Conservation (phyloP, 2,329 filamentous ascomycete genomes). For the Cadophora sp. region DNA sequence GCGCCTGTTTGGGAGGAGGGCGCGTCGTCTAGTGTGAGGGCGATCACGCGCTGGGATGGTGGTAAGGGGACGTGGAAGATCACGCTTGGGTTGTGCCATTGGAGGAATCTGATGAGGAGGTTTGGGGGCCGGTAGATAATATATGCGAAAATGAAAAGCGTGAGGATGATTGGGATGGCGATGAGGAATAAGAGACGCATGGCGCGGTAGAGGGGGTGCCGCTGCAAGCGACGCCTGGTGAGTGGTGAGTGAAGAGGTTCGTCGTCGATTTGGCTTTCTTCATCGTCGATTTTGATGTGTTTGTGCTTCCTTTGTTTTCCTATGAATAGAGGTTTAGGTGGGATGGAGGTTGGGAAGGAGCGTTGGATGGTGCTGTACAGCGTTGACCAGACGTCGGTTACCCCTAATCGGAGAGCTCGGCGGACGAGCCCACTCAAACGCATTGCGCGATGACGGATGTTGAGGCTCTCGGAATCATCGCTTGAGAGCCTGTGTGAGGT, state of each 20-base stretch:
- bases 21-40: conserved; percentile 86
- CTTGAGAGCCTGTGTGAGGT: not conserved
- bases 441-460: conserved; percentile 20
- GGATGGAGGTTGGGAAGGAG: conserved; percentile 1
- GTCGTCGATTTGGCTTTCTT: conserved; percentile 32
- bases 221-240: not conserved
- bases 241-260: not conserved
- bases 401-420: conserved; percentile 24
- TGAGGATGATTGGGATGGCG: conserved; percentile 31
- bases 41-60: conserved; percentile 69
- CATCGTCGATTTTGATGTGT: conserved; percentile 44
- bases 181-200: conserved; percentile 31
- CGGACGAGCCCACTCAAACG: conserved; percentile 26
- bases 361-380: conserved; percentile 13
- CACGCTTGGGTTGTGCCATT: conserved; percentile 76
- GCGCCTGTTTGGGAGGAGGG: conserved; percentile 75
- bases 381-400: conserved; percentile 20
- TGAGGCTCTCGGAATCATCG: conserved; percentile 20
- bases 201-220: not conserved
- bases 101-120: conserved; percentile 74
- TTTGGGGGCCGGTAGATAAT: conserved; percentile 81
- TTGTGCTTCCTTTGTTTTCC: conserved; percentile 22
- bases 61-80: conserved; percentile 72
- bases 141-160: conserved; percentile 59
- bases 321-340: not conserved